Evolutionary conservation across 2,329 filamentous ascomycete genomes (phyloP), one percentile per base, ranked within the genome.

Genomic region (Hypoxylon rubiginosum): DNA sequence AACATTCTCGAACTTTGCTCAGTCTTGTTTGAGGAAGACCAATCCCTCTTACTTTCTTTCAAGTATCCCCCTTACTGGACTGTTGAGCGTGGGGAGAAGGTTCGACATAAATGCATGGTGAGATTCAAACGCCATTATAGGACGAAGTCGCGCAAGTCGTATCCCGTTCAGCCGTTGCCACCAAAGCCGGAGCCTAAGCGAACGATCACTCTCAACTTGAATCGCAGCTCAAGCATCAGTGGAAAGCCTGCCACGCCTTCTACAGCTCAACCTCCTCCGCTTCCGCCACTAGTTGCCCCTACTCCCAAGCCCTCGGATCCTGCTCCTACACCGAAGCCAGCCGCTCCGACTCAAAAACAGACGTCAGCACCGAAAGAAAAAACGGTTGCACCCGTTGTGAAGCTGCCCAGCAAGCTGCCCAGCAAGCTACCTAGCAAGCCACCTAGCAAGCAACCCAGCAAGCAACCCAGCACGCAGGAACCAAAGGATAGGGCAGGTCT

Each of bases 1-100:
- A 83, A 84, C 69, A 70, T 88, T 10, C 73, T 87, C 39, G 83
- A 86, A 67, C 78, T 87, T 36, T 86, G 85, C 71, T 79, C 79
- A 34, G 75, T 84, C 50, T 77, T 88, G 64, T 85, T 85, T 64
- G 81, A 83, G 15, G 77, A 82, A n/a, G 81, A 84, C 19, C 78
- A 81, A 52, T 81, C 81, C 6, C 73, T 86, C 51, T 71, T 82
- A 30, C 68, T 87, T 39, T 83, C 79, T 15, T 74, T 87, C 62
- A 80, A 80, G 58, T 80, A 82, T 58, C 84, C 84, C 45, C 81
- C 77, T 10, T 81, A 79, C 71, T 86, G 83, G 82, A 80, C 74
- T 34, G 81, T 71, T 15, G 50, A 64, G 0, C 73, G 77, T 15
- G 78, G 65, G 19, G 72, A 76, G 43, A 74, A 52, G 41, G 55